Percentiles rank a stretch among this genome's conserved stretches.
Conservation (phyloP, 345 rosid species). For the Populus nigra region DNA sequence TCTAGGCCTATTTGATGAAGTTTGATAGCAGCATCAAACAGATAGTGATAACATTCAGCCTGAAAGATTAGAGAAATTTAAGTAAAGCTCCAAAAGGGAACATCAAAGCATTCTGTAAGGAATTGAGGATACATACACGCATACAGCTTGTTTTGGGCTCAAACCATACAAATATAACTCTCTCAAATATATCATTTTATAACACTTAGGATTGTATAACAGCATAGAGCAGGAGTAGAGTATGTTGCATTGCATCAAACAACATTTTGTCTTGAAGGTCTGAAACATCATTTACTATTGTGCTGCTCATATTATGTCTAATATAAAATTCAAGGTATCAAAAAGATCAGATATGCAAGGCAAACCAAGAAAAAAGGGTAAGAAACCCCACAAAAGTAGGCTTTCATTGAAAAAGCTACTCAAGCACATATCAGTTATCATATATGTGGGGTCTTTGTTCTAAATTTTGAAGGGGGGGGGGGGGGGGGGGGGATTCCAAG, state of each 20-base stretch:
- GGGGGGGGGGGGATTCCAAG: neutral
- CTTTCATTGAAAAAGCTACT: too few species aligned
- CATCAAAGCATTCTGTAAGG: neutral
- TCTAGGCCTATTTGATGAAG: slow-evolving; percentile 78
- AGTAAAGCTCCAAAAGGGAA: neutral
- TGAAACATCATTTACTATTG: neutral
- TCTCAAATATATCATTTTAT: neutral
- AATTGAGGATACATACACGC: neutral
- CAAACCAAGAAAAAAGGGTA: neutral
- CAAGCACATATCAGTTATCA: neutral
- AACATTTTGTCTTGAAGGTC: neutral
- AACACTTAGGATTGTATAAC: neutral
- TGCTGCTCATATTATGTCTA: neutral
- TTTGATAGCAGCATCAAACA: slow-evolving; percentile 91
- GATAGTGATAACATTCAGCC: slow-evolving; percentile 93
- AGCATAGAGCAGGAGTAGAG: neutral
- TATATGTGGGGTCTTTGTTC: neutral
- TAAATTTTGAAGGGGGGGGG: too few species aligned
- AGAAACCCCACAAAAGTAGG: neutral
- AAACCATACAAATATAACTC: neutral
- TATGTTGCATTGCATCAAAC: neutral
- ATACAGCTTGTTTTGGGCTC: neutral
- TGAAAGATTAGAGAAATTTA: slow-evolving; percentile 28
- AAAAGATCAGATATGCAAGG: neutral
- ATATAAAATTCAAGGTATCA: neutral